Base-by-base conservation (phyloP, 163 green algal species). In the Chlamydomonas reinhardtii region DNA sequence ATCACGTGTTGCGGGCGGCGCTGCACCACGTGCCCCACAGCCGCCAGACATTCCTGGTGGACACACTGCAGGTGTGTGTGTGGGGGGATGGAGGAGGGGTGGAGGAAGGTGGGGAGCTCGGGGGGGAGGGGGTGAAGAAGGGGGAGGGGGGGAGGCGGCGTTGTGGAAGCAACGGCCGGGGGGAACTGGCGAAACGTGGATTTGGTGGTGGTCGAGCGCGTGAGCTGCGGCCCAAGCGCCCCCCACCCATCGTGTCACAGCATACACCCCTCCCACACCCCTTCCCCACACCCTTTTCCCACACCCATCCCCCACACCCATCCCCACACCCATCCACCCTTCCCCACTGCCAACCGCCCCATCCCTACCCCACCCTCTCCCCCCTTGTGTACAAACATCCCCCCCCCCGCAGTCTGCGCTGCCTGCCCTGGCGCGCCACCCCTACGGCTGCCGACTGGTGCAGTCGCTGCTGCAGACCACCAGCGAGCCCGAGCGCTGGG, bases 41-140 rank as follows among this genome's bases (percentile, higher is more conserved):
- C 78, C 66, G 78, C 68, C 78, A 85, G 68, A 9, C 32, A 48
- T 85, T 85, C 52, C 68, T 85, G 66, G 48, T 85, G 68, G 78
- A 85, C 32, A 54, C 9, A 48, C 52, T 85, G 78, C 56, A 72
- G 74, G 74, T 82, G 22, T 2, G 29, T 2, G 29, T 3, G 29
- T 29, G 64, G 27, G 12, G 64, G 29, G 64, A 0, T 25, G 64
- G 64, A 68, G 17, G 29, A 6, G 11, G 64, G 12, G 14, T n/a
- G 59, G 2, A 4, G 17, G 12, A 31, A 22, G 12, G 22, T 27
- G 12, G 12, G 48, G 59, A 5, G 59, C 20, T 70, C 16, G 27
- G 12, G 14, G 17, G 27, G 62, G 25, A 34, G 16, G 62, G 12
- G 62, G 22, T 69, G 4, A 3, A 32, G 15, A 11, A 4, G 62